Base-by-base conservation (phyloP, 768 basidiomycete genomes). In the Sarcodon aspratus region DNA sequence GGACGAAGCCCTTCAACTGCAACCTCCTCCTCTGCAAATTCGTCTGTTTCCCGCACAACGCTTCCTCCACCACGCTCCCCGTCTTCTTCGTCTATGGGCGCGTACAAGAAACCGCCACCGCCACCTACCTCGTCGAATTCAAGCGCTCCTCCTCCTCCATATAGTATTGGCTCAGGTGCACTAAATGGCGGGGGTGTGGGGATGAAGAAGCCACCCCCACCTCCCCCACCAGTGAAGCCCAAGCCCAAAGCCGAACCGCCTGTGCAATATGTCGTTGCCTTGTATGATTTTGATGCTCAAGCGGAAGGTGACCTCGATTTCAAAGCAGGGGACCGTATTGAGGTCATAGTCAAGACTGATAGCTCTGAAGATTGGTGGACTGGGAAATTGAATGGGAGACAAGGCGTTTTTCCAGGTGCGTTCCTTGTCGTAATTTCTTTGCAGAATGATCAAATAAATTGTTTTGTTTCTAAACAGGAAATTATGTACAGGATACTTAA, bases 361-460 rank as follows among this genome's bases (percentile, higher is more conserved):
- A 93, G 80, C 58, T 61, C 82, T 27, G 90, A 98, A 61, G 94
- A 98, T 61, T 97, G 94, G 94, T 98, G 95, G 95, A 96, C 93
- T 27, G 94, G 95, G 7, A 75, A 78, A 58, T 47, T 95, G 55
- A 80, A 89, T 54, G 92, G 92, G 7, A 62, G 63, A 52, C 79
- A 89, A 61, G 94, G 94, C 7, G 85, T 93, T 12, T 97, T 97
- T 68, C 95, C 94, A 48, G 89, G 87, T 77, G 67, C 61, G 65
- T 67, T 15, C 33, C 40, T 62, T 32, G 27, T 40, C 33, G 42
- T 7, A n/a, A n/a, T 17, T 40, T 11, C 36, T 48, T 45, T 44
- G 34, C 36, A 40, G 42, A 46, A 49, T 49, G 46, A 45, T 56
- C 46, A 48, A 37, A 32, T 9, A 6, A 33, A 10, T 45, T 47